Evolutionary conservation across 768 basidiomycete genomes (phyloP), one percentile per base, ranked within the genome.

Genomic region (Clitopilus passeckerianus): DNA sequence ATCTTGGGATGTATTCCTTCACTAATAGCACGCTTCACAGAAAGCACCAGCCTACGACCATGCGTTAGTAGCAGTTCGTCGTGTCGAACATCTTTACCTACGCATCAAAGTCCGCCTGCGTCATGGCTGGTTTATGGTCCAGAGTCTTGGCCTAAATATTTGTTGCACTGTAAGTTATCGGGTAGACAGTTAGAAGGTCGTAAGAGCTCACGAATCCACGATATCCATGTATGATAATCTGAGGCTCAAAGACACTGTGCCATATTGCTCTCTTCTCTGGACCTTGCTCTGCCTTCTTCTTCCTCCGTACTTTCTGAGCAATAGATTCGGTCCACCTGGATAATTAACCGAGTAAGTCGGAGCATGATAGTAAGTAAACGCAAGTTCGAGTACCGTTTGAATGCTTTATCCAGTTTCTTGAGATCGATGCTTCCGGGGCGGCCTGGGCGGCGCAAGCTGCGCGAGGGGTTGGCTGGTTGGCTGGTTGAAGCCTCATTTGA

Each of bases 1-100:
- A 95, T 90, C 71, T 93, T 92, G 9, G 93, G 93, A 65, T 95
- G 92, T 44, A 92, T 81, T 12, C 91, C 92, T 22, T 86, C 88
- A 6, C 75, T 60, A 63, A 95, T 90, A 14, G 91, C 89, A 59
- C 72, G 78, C 66, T 81, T 84, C 15, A 91, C 85, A 30, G 84
- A 83, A 66, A 86, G 78, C 15, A 84, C 83, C 15, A 87, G 67
- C 56, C 89, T 90, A 59, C 53, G 54, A n/a, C n/a, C 50, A 34
- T 6, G 14, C 10, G 12, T 41, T n/a, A 50, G 46, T 18, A 12
- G 18, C 20, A 9, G 6, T 16, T 5, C 9, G 4, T 12, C 22
- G 1, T 16, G 12, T n/a, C 46, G 5, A 22, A 22, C 46, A 50
- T 3, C 16, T 5, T 10, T 9, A 50, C 46, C 12, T 50, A 91